These are phyloP conservation scores for Syzygium malaccense DNA, from an alignment of 441 rosid species.

Conservation along the genomic window DNA sequence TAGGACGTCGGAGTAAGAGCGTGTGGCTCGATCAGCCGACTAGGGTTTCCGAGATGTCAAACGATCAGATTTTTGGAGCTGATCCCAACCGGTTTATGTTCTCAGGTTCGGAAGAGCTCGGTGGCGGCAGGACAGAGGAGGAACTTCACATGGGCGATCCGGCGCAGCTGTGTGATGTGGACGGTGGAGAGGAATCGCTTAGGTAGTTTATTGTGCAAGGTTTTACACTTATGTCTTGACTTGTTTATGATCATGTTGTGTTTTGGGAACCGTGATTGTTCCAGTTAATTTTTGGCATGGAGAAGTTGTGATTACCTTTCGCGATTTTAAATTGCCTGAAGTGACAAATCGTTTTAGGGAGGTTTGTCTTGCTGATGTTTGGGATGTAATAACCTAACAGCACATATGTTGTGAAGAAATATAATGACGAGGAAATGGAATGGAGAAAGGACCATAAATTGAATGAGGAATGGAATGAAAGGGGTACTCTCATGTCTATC, in stretches of 20 bases:
- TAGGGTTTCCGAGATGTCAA: not conserved
- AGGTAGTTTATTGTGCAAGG: not conserved
- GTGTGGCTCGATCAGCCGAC: not conserved
- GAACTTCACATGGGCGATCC: not conserved
- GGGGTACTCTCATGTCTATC: not conserved
- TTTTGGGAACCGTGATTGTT: not conserved
- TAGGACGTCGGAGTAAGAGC: not conserved
- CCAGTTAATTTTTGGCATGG: not conserved
- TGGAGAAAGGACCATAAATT: accelerated
- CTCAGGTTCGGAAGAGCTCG: not conserved
- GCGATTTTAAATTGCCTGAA: not conserved
- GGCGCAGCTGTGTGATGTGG: accelerated
- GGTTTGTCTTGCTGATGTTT: too few relatives aligned
- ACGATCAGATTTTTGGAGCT: not conserved
- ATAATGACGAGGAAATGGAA: not conserved
- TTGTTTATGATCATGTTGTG: not conserved
- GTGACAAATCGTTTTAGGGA: not conserved
- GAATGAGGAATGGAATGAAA: accelerated
- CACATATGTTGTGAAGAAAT: not conserved
- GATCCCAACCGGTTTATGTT: not conserved
- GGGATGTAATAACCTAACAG: not conserved
- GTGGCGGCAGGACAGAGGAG: not conserved
- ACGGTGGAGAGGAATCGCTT: not conserved
- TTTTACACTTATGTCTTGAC: not conserved
- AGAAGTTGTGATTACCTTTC: not conserved